Percentiles rank a stretch among this genome's conserved stretches.
Evolutionary conservation across 495 filamentous ascomycete genomes (phyloP).

Genomic region (Tuber umbilicatum): DNA sequence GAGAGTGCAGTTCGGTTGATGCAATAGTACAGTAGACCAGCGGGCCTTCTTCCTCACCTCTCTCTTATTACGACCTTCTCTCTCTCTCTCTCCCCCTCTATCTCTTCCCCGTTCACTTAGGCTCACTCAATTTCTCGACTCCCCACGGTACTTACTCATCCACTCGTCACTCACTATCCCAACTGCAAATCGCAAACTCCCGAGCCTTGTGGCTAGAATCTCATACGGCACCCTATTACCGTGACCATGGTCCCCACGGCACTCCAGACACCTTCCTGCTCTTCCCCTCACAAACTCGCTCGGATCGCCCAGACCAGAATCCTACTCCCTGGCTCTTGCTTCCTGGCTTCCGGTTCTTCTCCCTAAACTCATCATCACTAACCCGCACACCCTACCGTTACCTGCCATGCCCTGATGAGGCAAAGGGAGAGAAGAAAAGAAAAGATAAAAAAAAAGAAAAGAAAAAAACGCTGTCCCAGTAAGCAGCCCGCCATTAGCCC

Average conservation of each 20-base stretch:
- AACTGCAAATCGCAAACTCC: neutral
- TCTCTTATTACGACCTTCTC: neutral
- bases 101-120: neutral
- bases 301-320: constrained; percentile 2
- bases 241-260: constrained; percentile 2
- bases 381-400: neutral
- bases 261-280: neutral
- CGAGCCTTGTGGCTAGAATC: constrained; percentile 2
- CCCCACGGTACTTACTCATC: neutral
- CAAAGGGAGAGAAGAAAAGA: neutral
- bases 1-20: neutral
- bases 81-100: neutral
- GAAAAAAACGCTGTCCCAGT: neutral
- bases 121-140: neutral
- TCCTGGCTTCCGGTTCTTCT: neutral
- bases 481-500: neutral
- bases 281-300: neutral
- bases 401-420: neutral
- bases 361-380: neutral
- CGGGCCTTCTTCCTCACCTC: neutral
- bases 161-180: neutral
- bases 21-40: neutral
- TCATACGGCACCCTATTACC: neutral
- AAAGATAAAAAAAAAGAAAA: neutral
- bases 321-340: neutral